These are phyloP conservation scores for Collybiopsis luxurians DNA, from an alignment of 768 basidiomycete species.

Conservation along the genomic window DNA sequence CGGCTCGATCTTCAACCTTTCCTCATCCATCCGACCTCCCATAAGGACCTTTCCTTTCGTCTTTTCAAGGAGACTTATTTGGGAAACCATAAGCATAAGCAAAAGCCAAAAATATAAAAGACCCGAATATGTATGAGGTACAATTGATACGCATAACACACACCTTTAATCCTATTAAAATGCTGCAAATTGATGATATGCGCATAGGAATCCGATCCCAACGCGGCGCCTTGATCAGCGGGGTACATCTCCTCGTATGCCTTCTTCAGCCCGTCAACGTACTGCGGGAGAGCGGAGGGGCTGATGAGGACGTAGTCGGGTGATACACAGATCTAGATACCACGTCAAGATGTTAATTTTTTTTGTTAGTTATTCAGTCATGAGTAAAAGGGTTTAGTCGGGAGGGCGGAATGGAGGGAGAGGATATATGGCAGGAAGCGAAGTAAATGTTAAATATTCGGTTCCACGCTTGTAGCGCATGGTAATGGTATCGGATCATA, in stretches of 20 bases:
- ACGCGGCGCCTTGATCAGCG: conserved; percentile 28
- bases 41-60: conserved; percentile 64
- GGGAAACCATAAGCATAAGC: no score
- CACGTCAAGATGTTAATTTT: no score
- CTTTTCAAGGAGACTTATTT: conserved; percentile 36
- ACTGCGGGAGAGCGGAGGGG: conserved; percentile 32
- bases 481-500: no score
- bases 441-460: no score
- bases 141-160: conserved; percentile 20
- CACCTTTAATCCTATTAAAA: conserved; percentile 53
- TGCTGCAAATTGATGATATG: conserved; percentile 55
- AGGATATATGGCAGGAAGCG: no score
- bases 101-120: no score
- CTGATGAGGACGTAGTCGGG: conserved; percentile 56
- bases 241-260: conserved; percentile 31
- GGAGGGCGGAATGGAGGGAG: not conserved
- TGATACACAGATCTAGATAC: conserved; percentile 54
- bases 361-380: no score
- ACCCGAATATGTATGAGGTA: no score
- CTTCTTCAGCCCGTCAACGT: conserved; percentile 42
- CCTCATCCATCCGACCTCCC: conserved; percentile 62
- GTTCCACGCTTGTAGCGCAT: no score
- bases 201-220: conserved; percentile 39
- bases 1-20: conserved; percentile 63
- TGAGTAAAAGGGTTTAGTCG: not conserved